Conservation (phyloP, 805 yeast species). For the Ogataea paradorogensis region DNA sequence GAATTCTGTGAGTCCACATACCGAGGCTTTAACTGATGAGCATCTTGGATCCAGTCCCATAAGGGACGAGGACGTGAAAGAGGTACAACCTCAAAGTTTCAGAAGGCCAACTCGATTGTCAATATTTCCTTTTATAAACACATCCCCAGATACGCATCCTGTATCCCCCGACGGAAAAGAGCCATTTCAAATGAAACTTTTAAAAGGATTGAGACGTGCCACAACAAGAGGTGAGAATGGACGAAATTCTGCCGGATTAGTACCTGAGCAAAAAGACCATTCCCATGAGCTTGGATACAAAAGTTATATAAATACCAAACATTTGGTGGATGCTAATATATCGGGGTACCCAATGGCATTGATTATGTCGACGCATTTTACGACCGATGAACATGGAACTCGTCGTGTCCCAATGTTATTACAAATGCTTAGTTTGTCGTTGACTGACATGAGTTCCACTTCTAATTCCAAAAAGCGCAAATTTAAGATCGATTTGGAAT, state of each 20-base stretch:
- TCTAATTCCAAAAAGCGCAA: constrained; percentile 40
- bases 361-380: constrained; percentile 69
- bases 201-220: constrained; percentile 21
- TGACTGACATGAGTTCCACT: constrained; percentile 48
- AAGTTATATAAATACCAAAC: constrained; percentile 26
- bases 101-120: constrained; percentile 14
- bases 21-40: background rate
- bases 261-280: constrained; percentile 14
- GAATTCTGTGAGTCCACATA: background rate
- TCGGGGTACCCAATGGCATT: constrained; percentile 74
- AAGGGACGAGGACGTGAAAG: background rate
- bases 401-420: constrained; percentile 81
- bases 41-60: background rate
- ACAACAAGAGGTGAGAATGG: constrained; percentile 14
- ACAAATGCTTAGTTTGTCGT: constrained; percentile 64
- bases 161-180: constrained; percentile 14
- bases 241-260: constrained; percentile 9
- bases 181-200: constrained; percentile 18
- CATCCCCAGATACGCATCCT: background rate
- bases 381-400: constrained; percentile 71
- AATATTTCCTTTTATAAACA: constrained; percentile 17
- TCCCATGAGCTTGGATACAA: constrained; percentile 24
- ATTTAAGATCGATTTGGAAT: constrained; percentile 74
- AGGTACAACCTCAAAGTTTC: constrained; percentile 6
- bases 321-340: constrained; percentile 48